Evolutionary conservation across 2,329 filamentous ascomycete species (phyloP).

Genomic region (Clonostachys byssicola): DNA sequence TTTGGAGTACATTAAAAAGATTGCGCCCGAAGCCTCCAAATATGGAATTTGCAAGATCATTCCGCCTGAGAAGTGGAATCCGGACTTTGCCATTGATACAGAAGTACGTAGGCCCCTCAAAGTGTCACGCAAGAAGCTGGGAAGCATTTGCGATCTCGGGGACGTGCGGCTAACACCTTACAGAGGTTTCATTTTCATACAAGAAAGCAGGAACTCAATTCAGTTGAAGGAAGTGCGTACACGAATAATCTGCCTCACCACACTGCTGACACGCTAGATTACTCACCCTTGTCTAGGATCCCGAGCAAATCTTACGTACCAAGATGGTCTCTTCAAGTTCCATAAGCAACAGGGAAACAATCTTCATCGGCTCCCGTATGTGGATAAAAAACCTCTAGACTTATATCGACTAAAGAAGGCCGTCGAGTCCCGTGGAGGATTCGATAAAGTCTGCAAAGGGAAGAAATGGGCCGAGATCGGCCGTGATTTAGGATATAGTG

Average conservation of each 20-base stretch:
- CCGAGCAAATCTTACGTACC: conserved; percentile 90
- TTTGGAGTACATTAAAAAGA: conserved; percentile 89
- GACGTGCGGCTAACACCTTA: neutral
- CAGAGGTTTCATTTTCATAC: conserved; percentile 97
- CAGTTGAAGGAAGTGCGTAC: conserved; percentile 88
- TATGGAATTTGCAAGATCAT: conserved; percentile 96
- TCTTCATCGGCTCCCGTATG: conserved; percentile 88
- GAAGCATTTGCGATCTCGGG: neutral
- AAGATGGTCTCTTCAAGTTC: conserved; percentile 92
- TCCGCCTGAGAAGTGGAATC: conserved; percentile 90
- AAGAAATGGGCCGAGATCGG: conserved; percentile 99
- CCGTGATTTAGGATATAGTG: conserved; percentile 92
- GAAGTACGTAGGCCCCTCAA: conserved; percentile 55
- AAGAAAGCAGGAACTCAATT: conserved; percentile 93
- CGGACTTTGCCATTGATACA: conserved; percentile 92
- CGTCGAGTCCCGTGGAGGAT: conserved; percentile 89
- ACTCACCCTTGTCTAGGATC: conserved; percentile 55
- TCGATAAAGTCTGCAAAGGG: conserved; percentile 92
- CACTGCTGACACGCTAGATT: no score
- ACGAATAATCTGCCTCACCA: no score
- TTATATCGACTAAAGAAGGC: conserved; percentile 96
- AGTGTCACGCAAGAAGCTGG: neutral
- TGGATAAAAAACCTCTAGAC: conserved; percentile 95
- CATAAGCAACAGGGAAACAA: conserved; percentile 96
- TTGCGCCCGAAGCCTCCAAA: conserved; percentile 76